Percentiles rank a stretch among this genome's conserved stretches.
phyloP scores from a whole-genome alignment of 192 early-diverging fungal genomes.

The Coemansia sp. region DNA sequence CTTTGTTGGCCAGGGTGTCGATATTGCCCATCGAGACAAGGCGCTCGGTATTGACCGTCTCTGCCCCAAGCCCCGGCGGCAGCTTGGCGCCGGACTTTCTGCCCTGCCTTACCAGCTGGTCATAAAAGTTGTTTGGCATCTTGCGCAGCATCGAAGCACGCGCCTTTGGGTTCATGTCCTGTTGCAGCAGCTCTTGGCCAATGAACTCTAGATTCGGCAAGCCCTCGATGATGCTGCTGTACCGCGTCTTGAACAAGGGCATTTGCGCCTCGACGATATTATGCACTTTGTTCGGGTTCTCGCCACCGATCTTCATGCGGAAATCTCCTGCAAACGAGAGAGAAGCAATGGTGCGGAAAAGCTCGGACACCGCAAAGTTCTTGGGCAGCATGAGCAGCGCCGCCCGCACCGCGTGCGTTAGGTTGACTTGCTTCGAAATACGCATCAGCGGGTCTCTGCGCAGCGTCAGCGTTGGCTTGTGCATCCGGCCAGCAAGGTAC shows the following conservation, averaged over 20 bases:
- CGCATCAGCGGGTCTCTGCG: constrained; percentile 50
- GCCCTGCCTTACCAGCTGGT: constrained; percentile 54
- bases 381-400: constrained; percentile 82
- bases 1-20: constrained; percentile 43
- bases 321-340: constrained; percentile 93
- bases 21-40: constrained; percentile 40
- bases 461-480: constrained; percentile 75
- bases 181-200: constrained; percentile 53
- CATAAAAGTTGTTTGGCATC: constrained; percentile 76
- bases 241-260: constrained; percentile 52
- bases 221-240: constrained; percentile 52
- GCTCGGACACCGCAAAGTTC: constrained; percentile 75
- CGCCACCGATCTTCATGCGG: constrained; percentile 86
- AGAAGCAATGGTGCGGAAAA: constrained; percentile 79
- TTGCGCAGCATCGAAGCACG: constrained; percentile 73
- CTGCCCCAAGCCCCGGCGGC: constrained; percentile 30
- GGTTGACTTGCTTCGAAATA: constrained; percentile 73
- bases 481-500: constrained; percentile 95
- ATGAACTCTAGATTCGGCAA: constrained; percentile 51
- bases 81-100: constrained; percentile 36
- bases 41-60: constrained; percentile 31
- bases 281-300: constrained; percentile 94
- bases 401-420: constrained; percentile 78
- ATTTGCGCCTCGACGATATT: constrained; percentile 86
- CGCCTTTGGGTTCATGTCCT: constrained; percentile 63